Evolutionary conservation across 805 yeast species (phyloP), one percentile per base, ranked within the genome.

Genomic region (Saturnispora sanitii): DNA sequence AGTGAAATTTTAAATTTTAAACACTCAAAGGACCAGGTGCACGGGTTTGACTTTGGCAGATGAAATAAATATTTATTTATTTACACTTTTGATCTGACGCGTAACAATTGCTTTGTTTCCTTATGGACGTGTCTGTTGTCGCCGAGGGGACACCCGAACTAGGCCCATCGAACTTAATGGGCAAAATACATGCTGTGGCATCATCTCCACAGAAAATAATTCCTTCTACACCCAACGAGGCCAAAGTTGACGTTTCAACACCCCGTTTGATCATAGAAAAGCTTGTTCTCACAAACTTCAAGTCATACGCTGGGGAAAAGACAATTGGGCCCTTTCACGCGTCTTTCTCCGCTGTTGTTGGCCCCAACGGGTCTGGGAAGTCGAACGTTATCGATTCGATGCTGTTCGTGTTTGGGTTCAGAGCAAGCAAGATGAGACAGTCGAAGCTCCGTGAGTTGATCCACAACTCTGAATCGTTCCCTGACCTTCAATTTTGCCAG

Each of bases 291-390:
- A 78, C 79, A 2, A 82, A 92, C 57, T 92, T 92, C 72, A 92
- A 92, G 57, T 87, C 96, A 0, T 92, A 92, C 57, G 97, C 96
- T 1, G 98, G 98, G 0, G 65, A 71, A 15, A 97, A 92, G 62
- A 75, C 75, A 6, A 83, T 92, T 38, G 99, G 99, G 0, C 99
- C 99, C 0, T 92, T 92, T 60, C 82, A 92, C 52, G 64, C 88
- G 28, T 85, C 94, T 4, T 94, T 92, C 55, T 84, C 95, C 9
- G 97, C 99, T 0, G 94, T 92, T 9, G 96, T 92, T 12, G 99
- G 99, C 0, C 98, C 98, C 4, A 92, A 92, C 58, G 99, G 99
- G 26, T 82, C 96, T 1, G 98, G 98, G 6, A 92, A 92, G 63
- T 83, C 95, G 32, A 92, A 92, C 56, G 82, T 92, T 77, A 88